These are phyloP conservation scores for Ailanthus altissimus DNA, from an alignment of 345 rosid species.

Conservation along the genomic window DNA sequence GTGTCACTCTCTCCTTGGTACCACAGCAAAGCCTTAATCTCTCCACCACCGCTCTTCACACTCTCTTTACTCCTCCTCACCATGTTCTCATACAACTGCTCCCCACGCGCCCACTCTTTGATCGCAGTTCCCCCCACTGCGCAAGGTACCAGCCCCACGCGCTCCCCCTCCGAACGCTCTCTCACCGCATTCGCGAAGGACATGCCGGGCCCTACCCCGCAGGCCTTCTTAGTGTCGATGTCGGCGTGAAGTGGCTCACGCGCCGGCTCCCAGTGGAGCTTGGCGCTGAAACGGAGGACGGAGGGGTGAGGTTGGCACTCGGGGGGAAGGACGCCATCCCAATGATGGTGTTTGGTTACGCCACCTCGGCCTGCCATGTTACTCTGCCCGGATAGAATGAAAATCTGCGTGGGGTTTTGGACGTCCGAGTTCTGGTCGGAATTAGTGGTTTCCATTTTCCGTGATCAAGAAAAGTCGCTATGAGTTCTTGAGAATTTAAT, in stretches of 20 bases:
- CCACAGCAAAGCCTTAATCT: conserved; percentile 78
- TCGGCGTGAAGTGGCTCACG: conserved; percentile 79
- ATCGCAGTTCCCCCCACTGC: conserved; percentile 92
- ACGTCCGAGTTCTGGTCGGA: neutral
- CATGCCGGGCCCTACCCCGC: conserved; percentile 95
- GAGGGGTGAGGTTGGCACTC: conserved; percentile 59
- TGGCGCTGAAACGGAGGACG: conserved; percentile 60
- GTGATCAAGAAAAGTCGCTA: neutral
- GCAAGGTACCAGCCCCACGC: conserved; percentile 73
- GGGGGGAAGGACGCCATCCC: conserved; percentile 70
- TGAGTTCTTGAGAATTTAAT: too few species aligned
- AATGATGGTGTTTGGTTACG: conserved; percentile 53
- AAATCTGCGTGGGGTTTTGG: conserved; percentile 44
- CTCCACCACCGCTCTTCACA: conserved; percentile 53
- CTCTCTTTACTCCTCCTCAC: conserved; percentile 67
- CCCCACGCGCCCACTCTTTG: conserved; percentile 79
- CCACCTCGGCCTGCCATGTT: conserved; percentile 97
- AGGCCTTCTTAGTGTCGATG: conserved; percentile 64
- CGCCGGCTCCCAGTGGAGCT: conserved; percentile 70
- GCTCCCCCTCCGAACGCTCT: conserved; percentile 20
- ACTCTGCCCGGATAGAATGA: conserved; percentile 91
- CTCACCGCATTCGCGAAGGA: conserved; percentile 64
- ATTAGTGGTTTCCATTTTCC: conserved; percentile 18
- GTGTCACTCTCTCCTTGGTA: conserved; percentile 95
- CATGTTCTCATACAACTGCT: conserved; percentile 65